A percentile compares a stretch with the other conserved stretches of the same genome.
phyloP scores from a whole-genome alignment of 208 protist genomes.

The Balamuthia mandrillaris region DNA sequence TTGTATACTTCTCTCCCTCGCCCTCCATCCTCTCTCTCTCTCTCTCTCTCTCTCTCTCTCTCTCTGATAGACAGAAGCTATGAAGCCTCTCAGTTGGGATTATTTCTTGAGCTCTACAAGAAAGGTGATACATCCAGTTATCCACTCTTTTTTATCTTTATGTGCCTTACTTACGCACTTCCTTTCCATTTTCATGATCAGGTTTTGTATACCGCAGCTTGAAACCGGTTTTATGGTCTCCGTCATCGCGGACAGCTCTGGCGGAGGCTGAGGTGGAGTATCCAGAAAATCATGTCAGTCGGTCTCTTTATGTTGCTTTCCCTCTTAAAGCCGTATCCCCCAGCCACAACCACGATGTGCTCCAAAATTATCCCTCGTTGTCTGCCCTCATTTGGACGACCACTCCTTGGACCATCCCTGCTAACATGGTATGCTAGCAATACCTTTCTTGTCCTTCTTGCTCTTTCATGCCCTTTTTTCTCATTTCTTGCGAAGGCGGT shows the following conservation, averaged over 20 bases:
- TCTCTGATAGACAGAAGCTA: slow-evolving; percentile 44
- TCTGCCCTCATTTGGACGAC: slow-evolving; percentile 79
- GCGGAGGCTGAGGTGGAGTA: slow-evolving; percentile 83
- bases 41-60: background rate
- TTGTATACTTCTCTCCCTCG: too few relatives aligned
- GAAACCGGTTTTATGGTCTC: slow-evolving; percentile 80
- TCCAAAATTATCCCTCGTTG: too few relatives aligned
- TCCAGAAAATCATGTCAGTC: slow-evolving; percentile 59
- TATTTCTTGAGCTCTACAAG: slow-evolving; percentile 59
- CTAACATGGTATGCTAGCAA: slow-evolving; percentile 52
- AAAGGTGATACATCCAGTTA: too few relatives aligned
- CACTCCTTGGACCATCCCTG: slow-evolving; percentile 80
- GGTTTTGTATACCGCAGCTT: slow-evolving; percentile 67
- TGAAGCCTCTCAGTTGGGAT: slow-evolving; percentile 64
- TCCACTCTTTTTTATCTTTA: too few relatives aligned
- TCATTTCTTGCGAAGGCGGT: slow-evolving; percentile 59
- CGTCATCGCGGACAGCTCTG: slow-evolving; percentile 66
- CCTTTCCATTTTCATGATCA: background rate
- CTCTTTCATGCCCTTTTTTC: background rate
- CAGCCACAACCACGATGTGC: background rate
- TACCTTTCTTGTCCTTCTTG: background rate
- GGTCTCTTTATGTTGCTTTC: slow-evolving; percentile 62
- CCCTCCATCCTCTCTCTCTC: background rate
- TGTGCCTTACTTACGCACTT: background rate
- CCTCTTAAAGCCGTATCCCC: background rate